Base-by-base conservation (phyloP, 106 monocot genomes). In the Alisma plantagoaquatica region DNA sequence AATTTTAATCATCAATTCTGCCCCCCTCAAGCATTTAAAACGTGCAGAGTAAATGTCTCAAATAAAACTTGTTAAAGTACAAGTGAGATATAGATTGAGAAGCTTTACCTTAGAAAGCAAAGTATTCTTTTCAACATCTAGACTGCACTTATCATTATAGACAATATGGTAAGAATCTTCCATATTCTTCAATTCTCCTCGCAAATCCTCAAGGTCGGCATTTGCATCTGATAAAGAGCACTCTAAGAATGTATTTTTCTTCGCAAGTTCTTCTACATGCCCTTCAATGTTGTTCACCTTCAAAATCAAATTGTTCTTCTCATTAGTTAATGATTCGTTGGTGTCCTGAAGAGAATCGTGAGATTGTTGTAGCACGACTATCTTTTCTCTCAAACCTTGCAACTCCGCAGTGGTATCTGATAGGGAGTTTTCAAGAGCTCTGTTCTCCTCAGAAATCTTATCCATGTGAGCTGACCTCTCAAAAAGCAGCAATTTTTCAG, bases 51-150 rank as follows among this genome's bases (percentile, higher is more conserved):
- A n/a, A n/a, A n/a, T n/a, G n/a, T n/a, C n/a, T n/a, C n/a, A n/a
- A n/a, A n/a, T n/a, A n/a, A n/a, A n/a, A n/a, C n/a, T n/a, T n/a
- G n/a, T n/a, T n/a, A n/a, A n/a, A n/a, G n/a, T n/a, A n/a, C n/a
- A n/a, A n/a, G n/a, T n/a, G n/a, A n/a, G n/a, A n/a, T n/a, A 38
- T 38, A 38, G 35, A 6, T 7, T 38, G 14, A 38, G 14, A 38
- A 38, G 14, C 14, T 38, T 23, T 69, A 96, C 96, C 96, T 96
- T 69, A 55, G 73, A 66, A 27, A 65, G 25, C 31, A 98, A 79
- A 47, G 50, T 21, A 17, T 31, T 72, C 41, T 82, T 98, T 61
- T 90, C 85, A 53, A 35, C 18, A 52, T 66, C 67, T 60, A 99
- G 78, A 32, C 27, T 47, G 10, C 67, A 79, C 18, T 99, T 85